Evolutionary conservation across 2,329 filamentous ascomycete genomes (phyloP).

Genomic region (Scedosporium aurantiacum): DNA sequence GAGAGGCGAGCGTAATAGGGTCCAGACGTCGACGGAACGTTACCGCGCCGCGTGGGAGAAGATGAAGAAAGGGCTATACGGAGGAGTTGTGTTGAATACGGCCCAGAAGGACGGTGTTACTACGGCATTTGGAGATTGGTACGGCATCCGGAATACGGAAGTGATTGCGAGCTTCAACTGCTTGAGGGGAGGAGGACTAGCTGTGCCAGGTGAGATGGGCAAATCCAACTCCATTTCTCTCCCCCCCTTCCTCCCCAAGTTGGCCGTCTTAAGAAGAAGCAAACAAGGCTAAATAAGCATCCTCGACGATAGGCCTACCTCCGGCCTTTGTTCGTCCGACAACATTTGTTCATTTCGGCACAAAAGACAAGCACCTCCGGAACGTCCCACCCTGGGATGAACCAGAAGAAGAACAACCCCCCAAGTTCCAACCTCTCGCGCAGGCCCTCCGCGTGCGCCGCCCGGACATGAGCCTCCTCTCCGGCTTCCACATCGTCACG

Average conservation of each 20-base stretch:
- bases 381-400: background rate
- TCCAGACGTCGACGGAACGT: background rate
- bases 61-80: background rate
- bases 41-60: background rate
- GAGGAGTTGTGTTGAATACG: background rate
- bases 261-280: background rate
- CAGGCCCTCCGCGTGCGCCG: background rate
- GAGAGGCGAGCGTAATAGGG: background rate
- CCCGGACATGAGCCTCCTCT: background rate
- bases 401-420: background rate
- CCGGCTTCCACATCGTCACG: background rate
- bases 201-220: constrained; percentile 1
- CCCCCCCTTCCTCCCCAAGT: background rate
- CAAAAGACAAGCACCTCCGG: background rate
- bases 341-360: background rate
- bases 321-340: background rate
- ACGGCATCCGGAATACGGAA: background rate
- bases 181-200: background rate
- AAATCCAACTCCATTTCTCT: background rate
- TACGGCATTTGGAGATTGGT: background rate
- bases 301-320: background rate
- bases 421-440: background rate
- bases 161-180: constrained; percentile 2
- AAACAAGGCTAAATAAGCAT: background rate
- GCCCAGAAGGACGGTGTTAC: background rate